Evolutionary conservation across 371 early-diverging fungal genomes (phyloP).

Genomic region (Actinomortierella wolfii): DNA sequence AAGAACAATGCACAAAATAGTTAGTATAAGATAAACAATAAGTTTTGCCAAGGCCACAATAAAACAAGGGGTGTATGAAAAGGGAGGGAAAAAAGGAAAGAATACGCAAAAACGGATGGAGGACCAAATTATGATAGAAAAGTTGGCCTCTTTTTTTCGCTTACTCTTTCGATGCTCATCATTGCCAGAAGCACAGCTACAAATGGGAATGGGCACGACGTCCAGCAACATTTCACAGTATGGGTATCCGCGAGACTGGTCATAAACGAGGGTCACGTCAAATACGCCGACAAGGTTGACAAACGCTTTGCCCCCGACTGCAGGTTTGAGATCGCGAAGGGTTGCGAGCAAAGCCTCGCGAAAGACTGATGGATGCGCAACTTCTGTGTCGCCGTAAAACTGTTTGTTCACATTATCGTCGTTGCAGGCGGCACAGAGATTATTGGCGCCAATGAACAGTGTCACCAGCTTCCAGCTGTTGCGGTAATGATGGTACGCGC

Average conservation of each 20-base stretch:
- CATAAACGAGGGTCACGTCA: slow-evolving; percentile 63
- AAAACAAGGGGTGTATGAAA: no score
- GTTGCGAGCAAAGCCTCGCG: slow-evolving; percentile 50
- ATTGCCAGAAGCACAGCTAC: slow-evolving; percentile 57
- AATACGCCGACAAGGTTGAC: slow-evolving; percentile 64
- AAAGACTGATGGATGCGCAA: slow-evolving; percentile 55
- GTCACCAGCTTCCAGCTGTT: slow-evolving; percentile 69
- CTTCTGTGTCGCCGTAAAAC: slow-evolving; percentile 2
- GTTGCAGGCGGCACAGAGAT: slow-evolving; percentile 63
- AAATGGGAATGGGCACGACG: slow-evolving; percentile 54
- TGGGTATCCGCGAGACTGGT: slow-evolving; percentile 58
- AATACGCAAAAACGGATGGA: neutral
- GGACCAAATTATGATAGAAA: neutral
- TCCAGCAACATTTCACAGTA: slow-evolving; percentile 62
- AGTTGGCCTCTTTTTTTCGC: no score
- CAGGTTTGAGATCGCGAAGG: slow-evolving; percentile 46
- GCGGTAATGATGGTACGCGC: slow-evolving; percentile 27
- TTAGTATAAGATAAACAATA: no score
- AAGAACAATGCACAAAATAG: neutral
- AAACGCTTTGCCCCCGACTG: slow-evolving; percentile 53
- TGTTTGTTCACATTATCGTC: slow-evolving; percentile 2
- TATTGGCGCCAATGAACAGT: slow-evolving; percentile 72
- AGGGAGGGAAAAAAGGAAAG: neutral
- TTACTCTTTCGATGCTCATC: slow-evolving; percentile 55
- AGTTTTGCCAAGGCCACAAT: no score